phyloP scores from a whole-genome alignment of 768 basidiomycete genomes.

The Trametes villosa region DNA sequence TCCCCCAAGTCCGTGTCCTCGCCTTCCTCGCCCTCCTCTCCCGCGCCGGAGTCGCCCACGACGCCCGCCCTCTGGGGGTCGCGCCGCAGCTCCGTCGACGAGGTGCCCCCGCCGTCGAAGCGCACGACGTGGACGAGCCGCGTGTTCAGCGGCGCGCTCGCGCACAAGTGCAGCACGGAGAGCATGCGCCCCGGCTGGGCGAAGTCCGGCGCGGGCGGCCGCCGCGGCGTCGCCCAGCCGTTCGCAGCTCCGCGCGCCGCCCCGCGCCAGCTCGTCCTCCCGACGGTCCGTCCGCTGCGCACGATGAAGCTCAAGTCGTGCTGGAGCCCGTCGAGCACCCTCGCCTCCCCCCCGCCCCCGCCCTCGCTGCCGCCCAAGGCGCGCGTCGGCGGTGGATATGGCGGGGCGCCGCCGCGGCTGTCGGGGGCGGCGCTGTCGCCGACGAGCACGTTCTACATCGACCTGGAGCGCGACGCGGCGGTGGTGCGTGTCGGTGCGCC shows the following conservation, averaged over 20 bases:
- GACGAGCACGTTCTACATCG: slow-evolving; percentile 26
- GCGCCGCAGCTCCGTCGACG: slow-evolving; percentile 7
- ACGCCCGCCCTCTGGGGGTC: slow-evolving; percentile 18
- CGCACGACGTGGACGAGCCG: slow-evolving; percentile 28
- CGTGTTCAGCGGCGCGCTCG: slow-evolving; percentile 23
- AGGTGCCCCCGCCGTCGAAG: background rate
- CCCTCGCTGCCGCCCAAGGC: slow-evolving; percentile 26
- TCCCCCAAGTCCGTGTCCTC: slow-evolving; percentile 9
- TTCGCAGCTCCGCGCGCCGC: slow-evolving; percentile 41
- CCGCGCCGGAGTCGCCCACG: no score
- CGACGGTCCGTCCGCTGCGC: slow-evolving; percentile 23
- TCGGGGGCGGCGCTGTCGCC: slow-evolving; percentile 28
- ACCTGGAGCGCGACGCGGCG: slow-evolving; percentile 20
- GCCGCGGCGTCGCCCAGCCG: slow-evolving; percentile 62
- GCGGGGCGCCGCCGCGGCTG: slow-evolving; percentile 13
- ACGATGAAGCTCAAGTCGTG: slow-evolving; percentile 37
- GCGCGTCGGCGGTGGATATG: slow-evolving; percentile 1
- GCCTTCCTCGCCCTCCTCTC: no score
- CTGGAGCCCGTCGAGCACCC: slow-evolving; percentile 34
- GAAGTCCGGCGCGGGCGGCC: slow-evolving; percentile 37
- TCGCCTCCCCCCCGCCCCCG: slow-evolving; percentile 13
- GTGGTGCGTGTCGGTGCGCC: slow-evolving; percentile 24
- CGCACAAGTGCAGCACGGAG: slow-evolving; percentile 22
- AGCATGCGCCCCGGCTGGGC: slow-evolving; percentile 56
- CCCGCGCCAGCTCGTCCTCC: slow-evolving; percentile 32